Evolutionary conservation across 768 basidiomycete species (phyloP), one percentile per base, ranked within the genome.

Genomic region (Psilocybe cubensis): DNA sequence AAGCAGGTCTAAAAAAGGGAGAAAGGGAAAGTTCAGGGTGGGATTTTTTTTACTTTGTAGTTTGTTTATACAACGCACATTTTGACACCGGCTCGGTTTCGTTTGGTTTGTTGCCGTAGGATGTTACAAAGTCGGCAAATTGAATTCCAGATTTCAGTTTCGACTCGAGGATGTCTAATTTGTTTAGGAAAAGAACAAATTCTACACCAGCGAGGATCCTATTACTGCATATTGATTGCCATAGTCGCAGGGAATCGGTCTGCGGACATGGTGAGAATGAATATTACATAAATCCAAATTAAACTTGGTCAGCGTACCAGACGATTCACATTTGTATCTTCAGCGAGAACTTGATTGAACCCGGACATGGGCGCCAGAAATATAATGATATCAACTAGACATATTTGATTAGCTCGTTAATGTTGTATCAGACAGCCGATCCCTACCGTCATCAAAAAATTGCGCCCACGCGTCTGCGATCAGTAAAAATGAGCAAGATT

Each of bases 301-400:
- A 45, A 56, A 59, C 31, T 27, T 17, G 43, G n/a, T n/a, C n/a
- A n/a, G 18, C n/a, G 68, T 59, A 86, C 86, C 68, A 89, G 72
- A 48, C 87, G 80, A 63, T 89, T 89, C 3, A 86, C 74, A 21
- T 62, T 76, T 27, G 74, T 73, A 64, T 87, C 85, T 65, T 88
- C 87, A 2, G 77, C 75, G 4, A 88, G 75, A n/a, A 77, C 75
- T 69, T 87, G 83, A 66, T 87, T 83, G 68, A 88, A 89, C 3
- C 81, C 83, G 11, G 79, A 85, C 63, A 88, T 77, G 0, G 88
- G 85, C 2, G 84, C 86, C 3, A 89, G 70, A 66, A 89, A 90
- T 21, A 90, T 83, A 55, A 89, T 82, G 9, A 83, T 79, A 60
- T 84, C 83, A 42, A 87, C 86, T 84, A 52, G 23, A 25, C 31